Base-by-base conservation (phyloP, 83 land plant species). In the Picea abies region DNA sequence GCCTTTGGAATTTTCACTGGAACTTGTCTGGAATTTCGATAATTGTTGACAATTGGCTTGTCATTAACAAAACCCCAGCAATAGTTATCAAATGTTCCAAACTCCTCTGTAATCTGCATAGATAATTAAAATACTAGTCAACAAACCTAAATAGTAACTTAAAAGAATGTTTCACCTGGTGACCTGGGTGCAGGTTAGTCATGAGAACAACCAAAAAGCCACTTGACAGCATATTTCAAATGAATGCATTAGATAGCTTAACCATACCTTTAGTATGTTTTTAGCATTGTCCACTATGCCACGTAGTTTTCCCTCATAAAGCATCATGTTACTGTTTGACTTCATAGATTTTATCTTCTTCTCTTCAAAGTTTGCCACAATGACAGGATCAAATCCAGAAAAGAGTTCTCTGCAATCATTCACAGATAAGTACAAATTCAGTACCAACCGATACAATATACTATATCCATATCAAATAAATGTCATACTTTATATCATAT, bases 1-100 rank as follows among this genome's bases (percentile, higher is more conserved):
- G 96, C 91, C 82, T 96, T 96, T 37, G 98, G 87, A 63, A 89
- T 89, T 84, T 92, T 96, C 26, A 92, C 92, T 7, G 98, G 96
- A 23, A 96, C 94, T 76, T 91, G 94, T 10, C 90, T 84, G 26
- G 90, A 83, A 60, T 89, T 84, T 22, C 87, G 80, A 82, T 89
- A 94, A 56, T 68, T 81, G 86, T 87, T 90, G 16, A 86, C 83
- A 23, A 94, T 87, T 23, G 98, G 96, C 86, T 96, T 96, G 85
- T 92, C 80, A 79, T 90, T 94, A 22, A 94, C 93, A 85, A 94
- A 96, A 69, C 90, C 83, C 98, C 98, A 96, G 58, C 89, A 84
- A 67, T 90, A 96, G 23, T 84, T 88, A 79, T 89, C 89, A 69
- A 94, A 92, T 19, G 96, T 90, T 17, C 95, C 97, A 84, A 88